Percentiles rank a stretch among this genome's conserved stretches.
Evolutionary conservation across 148 eudicot genomes (phyloP).

Genomic region (Camellia sinensis): DNA sequence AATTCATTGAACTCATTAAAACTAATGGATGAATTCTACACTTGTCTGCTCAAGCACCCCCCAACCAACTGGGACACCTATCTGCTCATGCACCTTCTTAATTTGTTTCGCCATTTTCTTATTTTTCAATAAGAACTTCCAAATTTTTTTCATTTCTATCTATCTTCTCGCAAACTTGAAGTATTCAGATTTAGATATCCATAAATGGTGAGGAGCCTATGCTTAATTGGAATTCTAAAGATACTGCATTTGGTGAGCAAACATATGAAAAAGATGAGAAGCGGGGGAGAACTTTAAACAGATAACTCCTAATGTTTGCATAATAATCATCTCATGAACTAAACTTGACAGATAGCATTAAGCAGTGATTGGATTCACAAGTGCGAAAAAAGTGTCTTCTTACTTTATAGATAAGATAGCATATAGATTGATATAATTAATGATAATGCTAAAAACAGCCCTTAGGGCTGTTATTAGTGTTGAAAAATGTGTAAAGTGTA

Average conservation of each 20-base stretch:
- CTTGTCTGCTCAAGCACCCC: no score
- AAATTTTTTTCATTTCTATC: not conserved
- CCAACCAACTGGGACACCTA: no score
- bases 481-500: no score
- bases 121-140: not conserved
- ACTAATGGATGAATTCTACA: no score
- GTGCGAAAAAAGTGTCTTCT: not conserved
- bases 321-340: not conserved
- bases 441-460: no score
- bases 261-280: not conserved
- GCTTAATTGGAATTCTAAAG: not conserved
- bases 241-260: not conserved
- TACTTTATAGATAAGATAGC: slow-evolving; percentile 3
- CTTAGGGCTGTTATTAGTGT: no score
- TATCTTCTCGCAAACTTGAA: not conserved
- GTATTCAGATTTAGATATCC: not conserved
- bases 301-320: not conserved
- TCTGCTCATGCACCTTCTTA: not conserved
- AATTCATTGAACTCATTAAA: not conserved
- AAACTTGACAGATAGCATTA: slow-evolving; percentile 3
- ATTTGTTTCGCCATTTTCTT: not conserved
- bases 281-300: not conserved
- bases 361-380: not conserved
- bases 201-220: not conserved
- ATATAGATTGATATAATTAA: not conserved